A percentile compares a stretch with the other conserved stretches of the same genome.
Conservation (phyloP, 2,329 filamentous ascomycete genomes). For the Diaporthe ampelina region DNA sequence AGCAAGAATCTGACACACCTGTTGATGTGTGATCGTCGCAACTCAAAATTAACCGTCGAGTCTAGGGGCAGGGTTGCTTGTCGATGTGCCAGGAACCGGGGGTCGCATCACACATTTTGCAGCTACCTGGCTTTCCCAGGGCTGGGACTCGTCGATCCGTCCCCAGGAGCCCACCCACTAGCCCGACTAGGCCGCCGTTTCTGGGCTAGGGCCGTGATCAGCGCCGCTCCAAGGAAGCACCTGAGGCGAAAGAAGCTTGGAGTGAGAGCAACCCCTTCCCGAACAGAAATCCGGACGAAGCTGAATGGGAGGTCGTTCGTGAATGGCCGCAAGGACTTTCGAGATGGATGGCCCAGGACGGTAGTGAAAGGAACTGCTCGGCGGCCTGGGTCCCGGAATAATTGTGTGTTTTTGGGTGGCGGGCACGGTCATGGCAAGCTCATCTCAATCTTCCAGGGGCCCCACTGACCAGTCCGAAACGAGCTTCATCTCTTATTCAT, state of each 20-base stretch:
- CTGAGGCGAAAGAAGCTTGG: conserved; percentile 31
- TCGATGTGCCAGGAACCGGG: conserved; percentile 37
- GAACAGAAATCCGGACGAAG: conserved; percentile 14
- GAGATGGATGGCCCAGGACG: not conserved
- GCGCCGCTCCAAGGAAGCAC: conserved; percentile 30
- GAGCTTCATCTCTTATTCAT: conserved; percentile 23
- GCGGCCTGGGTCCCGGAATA: conserved; percentile 8
- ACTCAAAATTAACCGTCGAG: conserved; percentile 37
- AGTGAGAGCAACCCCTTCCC: conserved; percentile 18
- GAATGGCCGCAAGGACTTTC: not conserved
- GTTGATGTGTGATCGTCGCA: conserved; percentile 38
- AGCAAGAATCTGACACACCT: conserved; percentile 34
- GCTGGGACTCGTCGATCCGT: conserved; percentile 34
- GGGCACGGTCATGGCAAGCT: conserved; percentile 17
- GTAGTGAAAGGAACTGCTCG: conserved; percentile 1
- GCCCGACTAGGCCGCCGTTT: conserved; percentile 17
- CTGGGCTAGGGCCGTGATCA: conserved; percentile 16
- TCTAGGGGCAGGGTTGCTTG: conserved; percentile 37
- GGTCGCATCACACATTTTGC: conserved; percentile 33
- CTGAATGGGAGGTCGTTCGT: conserved; percentile 6
- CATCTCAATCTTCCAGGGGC: conserved; percentile 10
- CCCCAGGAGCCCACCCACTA: conserved; percentile 24
- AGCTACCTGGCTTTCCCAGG: conserved; percentile 25
- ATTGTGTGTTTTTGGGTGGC: conserved; percentile 6
- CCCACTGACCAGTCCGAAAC: conserved; percentile 26